A percentile compares a stretch with the other conserved stretches of the same genome.
phyloP scores from a whole-genome alignment of 1,284 basidiomycete genomes.

The Cryptococcus sp. region DNA sequence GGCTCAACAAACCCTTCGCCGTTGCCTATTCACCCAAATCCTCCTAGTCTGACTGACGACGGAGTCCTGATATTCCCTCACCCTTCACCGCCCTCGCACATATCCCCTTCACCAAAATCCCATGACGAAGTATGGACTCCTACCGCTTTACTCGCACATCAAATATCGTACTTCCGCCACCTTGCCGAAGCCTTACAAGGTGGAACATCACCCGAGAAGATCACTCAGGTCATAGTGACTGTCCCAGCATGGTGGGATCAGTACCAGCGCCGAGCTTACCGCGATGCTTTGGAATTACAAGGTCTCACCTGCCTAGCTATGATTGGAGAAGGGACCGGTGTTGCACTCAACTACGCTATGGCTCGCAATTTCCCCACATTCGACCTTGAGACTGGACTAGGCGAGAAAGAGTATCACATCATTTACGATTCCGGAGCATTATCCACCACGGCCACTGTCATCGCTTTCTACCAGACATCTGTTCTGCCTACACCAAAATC shows the following conservation, averaged over 20 bases:
- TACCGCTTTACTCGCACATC: constrained; percentile 93
- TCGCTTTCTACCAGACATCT: constrained; percentile 68
- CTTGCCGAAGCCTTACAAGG: constrained; percentile 74
- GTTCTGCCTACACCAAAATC: constrained; percentile 52
- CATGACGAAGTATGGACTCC: constrained; percentile 62
- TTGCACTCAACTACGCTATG: constrained; percentile 96
- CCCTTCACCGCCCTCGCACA: constrained; percentile 66
- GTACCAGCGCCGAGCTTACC: constrained; percentile 81
- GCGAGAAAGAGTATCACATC: constrained; percentile 76
- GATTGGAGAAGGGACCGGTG: constrained; percentile 89
- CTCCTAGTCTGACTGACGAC: constrained; percentile 47
- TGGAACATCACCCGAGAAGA: constrained; percentile 62
- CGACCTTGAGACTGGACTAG: constrained; percentile 37
- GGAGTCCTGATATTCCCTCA: constrained; percentile 66
- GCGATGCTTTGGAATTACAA: constrained; percentile 87
- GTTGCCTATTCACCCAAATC: constrained; percentile 58
- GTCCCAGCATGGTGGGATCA: constrained; percentile 86
- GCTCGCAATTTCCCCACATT: constrained; percentile 72
- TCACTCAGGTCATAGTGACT: constrained; percentile 78
- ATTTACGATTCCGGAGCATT: constrained; percentile 94
- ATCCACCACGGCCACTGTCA: constrained; percentile 81
- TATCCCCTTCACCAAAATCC: constrained; percentile 62
- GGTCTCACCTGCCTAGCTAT: constrained; percentile 81
- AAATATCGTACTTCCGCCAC: constrained; percentile 84
- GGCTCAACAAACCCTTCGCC: constrained; percentile 52